Conservation (phyloP, 805 yeast species). For the Saccharomycopsis oosterbeekiorum region DNA sequence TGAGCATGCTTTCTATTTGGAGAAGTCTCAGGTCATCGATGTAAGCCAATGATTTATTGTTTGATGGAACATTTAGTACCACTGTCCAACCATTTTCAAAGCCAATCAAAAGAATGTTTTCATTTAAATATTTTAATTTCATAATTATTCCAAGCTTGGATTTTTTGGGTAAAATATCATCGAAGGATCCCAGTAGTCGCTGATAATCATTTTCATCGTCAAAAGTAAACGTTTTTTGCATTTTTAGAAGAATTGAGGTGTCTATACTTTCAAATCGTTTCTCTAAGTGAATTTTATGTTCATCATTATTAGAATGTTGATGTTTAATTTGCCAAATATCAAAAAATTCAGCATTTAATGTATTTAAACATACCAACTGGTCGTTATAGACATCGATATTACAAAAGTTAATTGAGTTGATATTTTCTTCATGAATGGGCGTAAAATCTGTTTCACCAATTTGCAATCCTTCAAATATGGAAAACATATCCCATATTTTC, state of each 20-base stretch:
- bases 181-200: background rate
- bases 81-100: conserved; percentile 65
- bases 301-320: background rate
- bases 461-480: conserved; percentile 16
- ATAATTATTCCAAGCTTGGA: conserved; percentile 57
- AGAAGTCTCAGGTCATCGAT: conserved; percentile 25
- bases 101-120: conserved; percentile 38
- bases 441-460: conserved; percentile 21
- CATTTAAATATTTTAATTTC: conserved; percentile 36
- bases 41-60: conserved; percentile 9
- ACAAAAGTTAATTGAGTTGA: conserved; percentile 66
- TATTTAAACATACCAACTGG: conserved; percentile 48
- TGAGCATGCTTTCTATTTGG: conserved; percentile 19
- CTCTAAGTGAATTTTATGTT: conserved; percentile 16
- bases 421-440: conserved; percentile 44
- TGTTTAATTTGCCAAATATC: conserved; percentile 21
- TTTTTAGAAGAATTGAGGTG: conserved; percentile 16
- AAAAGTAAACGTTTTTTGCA: background rate
- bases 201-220: background rate
- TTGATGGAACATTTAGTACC: conserved; percentile 22
- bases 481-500: conserved; percentile 34
- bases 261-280: conserved; percentile 17
- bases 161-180: background rate
- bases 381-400: conserved; percentile 38
- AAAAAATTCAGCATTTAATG: conserved; percentile 32